Percentiles rank a stretch among this genome's conserved stretches.
Conservation (phyloP, 331 rosid species). For the Spiraea crenata region DNA sequence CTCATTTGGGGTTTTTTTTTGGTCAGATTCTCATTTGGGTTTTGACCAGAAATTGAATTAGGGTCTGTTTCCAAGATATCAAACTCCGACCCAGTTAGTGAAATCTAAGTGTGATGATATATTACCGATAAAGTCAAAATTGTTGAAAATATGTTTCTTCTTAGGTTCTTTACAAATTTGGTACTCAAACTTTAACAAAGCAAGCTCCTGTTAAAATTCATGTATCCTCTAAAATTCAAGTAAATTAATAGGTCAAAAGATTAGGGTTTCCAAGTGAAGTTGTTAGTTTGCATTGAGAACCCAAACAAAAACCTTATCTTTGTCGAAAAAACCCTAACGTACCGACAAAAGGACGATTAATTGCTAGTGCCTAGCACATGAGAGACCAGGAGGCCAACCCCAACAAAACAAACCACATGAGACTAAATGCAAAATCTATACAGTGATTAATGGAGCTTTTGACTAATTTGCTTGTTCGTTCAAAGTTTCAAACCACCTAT, state of each 20-base stretch:
- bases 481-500: constrained; percentile 13
- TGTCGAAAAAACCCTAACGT: constrained; percentile 6
- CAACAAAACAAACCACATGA: background rate
- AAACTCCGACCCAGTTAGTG: too few species aligned
- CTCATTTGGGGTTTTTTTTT: too few species aligned
- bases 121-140: background rate
- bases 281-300: background rate
- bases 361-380: too few species aligned
- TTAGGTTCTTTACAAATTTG: background rate
- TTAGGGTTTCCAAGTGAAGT: background rate
- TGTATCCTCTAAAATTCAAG: too few species aligned
- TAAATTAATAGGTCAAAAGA: background rate
- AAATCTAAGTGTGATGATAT: too few species aligned
- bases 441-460: constrained; percentile 33
- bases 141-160: background rate
- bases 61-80: too few species aligned
- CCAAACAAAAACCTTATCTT: constrained; percentile 13
- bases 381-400: background rate
- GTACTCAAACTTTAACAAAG: too few species aligned
- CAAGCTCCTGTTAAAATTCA: too few species aligned
- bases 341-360: constrained; percentile 6
- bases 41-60: too few species aligned
- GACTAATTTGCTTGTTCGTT: background rate
- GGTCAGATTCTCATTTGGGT: too few species aligned
- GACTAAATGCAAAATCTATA: constrained; percentile 14